Conservation (phyloP, 805 yeast species). For the Teunomyces kruisii region DNA sequence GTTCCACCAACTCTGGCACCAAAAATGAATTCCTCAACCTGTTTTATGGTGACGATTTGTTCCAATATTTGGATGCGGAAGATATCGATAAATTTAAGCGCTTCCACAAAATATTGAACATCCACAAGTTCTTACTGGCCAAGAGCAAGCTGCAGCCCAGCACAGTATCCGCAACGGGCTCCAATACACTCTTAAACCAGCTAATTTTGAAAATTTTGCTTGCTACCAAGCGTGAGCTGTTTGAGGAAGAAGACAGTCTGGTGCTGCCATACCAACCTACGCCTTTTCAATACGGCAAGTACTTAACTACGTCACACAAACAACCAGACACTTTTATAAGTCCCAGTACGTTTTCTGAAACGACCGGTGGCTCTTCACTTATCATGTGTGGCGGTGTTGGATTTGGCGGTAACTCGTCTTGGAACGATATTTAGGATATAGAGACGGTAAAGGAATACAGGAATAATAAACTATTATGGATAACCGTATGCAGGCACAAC, state of each 20-base stretch:
- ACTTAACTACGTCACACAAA: neutral
- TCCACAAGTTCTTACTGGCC: constrained; percentile 11
- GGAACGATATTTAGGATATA: constrained; percentile 13
- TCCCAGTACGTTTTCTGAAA: constrained; percentile 12
- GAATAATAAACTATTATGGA: too few species aligned
- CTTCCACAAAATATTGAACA: constrained; percentile 17
- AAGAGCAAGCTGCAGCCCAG: neutral
- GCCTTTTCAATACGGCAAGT: neutral
- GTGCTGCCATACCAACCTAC: neutral
- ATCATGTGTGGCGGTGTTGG: constrained; percentile 20
- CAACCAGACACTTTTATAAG: constrained; percentile 1
- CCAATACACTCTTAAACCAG: constrained; percentile 1
- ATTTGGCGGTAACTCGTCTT: constrained; percentile 12
- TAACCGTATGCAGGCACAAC: too few species aligned
- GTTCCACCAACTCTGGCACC: neutral
- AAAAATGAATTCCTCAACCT: constrained; percentile 14
- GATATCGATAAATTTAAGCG: constrained; percentile 26
- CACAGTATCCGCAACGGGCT: neutral
- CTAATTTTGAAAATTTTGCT: neutral
- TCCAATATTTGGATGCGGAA: constrained; percentile 19
- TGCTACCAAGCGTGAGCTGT: neutral
- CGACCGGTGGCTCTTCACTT: constrained; percentile 15
- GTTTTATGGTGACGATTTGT: constrained; percentile 34
- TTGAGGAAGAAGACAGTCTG: neutral
- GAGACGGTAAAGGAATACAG: constrained; percentile 1